Evolutionary conservation across 305 asterid species (phyloP).

Genomic region (Ilex paraguariensis): DNA sequence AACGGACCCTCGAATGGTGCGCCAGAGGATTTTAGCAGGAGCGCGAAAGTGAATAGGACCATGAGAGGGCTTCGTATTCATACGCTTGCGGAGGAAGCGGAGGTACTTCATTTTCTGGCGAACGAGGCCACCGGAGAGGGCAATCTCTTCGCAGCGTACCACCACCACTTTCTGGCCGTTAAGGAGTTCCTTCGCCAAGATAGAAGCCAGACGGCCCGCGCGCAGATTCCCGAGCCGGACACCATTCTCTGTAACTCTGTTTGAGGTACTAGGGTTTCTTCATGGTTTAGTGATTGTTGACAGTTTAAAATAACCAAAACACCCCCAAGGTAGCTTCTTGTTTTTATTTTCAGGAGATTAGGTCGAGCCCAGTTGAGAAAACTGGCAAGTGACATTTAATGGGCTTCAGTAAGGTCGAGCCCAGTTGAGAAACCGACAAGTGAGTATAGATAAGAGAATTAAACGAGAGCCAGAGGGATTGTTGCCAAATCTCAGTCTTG

Average conservation of each 20-base stretch:
- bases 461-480: too few relatives aligned
- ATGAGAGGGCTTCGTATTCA: neutral
- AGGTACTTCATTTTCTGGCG: neutral
- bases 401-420: too few relatives aligned
- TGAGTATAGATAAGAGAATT: too few relatives aligned
- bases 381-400: too few relatives aligned
- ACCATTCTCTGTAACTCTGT: neutral
- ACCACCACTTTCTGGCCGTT: neutral
- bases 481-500: too few relatives aligned
- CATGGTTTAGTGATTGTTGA: neutral
- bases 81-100: neutral
- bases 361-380: too few relatives aligned
- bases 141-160: neutral
- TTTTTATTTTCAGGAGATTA: too few relatives aligned
- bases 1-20: neutral
- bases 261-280: neutral
- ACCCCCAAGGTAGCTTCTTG: too few relatives aligned
- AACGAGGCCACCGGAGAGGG: too few relatives aligned
- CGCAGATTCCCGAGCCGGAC: too few relatives aligned
- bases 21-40: neutral
- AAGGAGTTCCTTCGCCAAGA: neutral
- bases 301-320: too few relatives aligned
- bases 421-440: too few relatives aligned
- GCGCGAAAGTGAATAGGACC: neutral
- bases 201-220: neutral